phyloP scores from a whole-genome alignment of 345 rosid species.

The Luvunga scandens region DNA sequence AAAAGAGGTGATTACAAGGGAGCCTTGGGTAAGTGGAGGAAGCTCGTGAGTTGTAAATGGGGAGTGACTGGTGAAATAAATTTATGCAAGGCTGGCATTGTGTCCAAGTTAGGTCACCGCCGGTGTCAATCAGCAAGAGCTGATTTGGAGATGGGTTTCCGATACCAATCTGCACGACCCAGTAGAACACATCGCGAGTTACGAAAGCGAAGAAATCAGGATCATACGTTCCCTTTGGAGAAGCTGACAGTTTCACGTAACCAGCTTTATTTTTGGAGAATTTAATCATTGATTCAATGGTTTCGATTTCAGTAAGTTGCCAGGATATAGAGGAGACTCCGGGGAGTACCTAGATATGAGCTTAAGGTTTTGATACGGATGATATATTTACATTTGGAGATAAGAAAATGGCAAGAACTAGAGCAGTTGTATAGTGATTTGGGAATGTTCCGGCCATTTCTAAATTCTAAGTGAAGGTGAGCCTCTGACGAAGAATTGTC shows the following conservation, averaged over 20 bases:
- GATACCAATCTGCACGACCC: background rate
- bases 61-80: background rate
- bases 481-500: too few species aligned
- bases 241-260: too few species aligned
- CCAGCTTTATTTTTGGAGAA: too few species aligned
- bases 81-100: too few species aligned
- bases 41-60: background rate
- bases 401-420: background rate
- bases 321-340: constrained; percentile 16
- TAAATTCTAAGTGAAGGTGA: background rate
- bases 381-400: background rate
- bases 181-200: background rate
- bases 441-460: background rate
- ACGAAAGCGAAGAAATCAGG: background rate
- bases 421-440: background rate
- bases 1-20: background rate
- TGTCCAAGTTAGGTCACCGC: background rate
- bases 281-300: too few species aligned
- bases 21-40: background rate
- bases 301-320: constrained; percentile 20
- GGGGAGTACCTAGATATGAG: constrained; percentile 6
- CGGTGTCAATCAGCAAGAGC: background rate
- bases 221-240: background rate
- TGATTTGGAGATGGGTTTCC: background rate
- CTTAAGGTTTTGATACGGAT: background rate